Evolutionary conservation across 805 yeast genomes (phyloP).

Genomic region (Candida montana): DNA sequence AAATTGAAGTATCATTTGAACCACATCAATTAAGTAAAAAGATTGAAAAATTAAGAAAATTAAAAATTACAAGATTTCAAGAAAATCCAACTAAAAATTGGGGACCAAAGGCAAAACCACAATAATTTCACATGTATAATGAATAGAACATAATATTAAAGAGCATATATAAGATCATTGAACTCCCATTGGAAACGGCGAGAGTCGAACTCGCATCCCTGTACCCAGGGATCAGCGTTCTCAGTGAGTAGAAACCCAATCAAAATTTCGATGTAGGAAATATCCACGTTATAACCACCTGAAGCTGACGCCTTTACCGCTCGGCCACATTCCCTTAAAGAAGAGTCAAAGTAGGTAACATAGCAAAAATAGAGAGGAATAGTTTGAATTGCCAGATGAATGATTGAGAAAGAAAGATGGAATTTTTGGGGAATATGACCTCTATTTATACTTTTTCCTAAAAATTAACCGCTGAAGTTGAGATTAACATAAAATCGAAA

Average conservation of each 20-base stretch:
- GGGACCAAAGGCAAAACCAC: constrained; percentile 93
- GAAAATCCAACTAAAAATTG: constrained; percentile 91
- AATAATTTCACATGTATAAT: constrained; percentile 9
- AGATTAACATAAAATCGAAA: background rate
- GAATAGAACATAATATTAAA: background rate
- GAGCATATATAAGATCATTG: background rate
- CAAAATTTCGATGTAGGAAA: background rate
- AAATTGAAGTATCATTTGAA: constrained; percentile 48
- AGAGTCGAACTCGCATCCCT: constrained; percentile 25
- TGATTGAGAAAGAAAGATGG: background rate
- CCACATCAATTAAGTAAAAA: constrained; percentile 51
- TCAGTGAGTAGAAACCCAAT: constrained; percentile 3
- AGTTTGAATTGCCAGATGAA: no score
- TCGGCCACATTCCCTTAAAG: constrained; percentile 22
- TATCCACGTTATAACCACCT: constrained; percentile 5
- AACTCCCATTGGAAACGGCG: constrained; percentile 18
- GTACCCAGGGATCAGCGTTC: constrained; percentile 20
- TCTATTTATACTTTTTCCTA: background rate
- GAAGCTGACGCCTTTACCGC: constrained; percentile 25
- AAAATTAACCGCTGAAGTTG: background rate
- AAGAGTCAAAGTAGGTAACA: background rate
- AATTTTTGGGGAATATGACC: background rate
- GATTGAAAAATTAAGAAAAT: constrained; percentile 57
- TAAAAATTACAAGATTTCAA: constrained; percentile 83
- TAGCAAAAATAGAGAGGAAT: background rate